A percentile compares a stretch with the other conserved stretches of the same genome.
Conservation (phyloP, 164 flowering plant species). For the Hamamelis virginiana region DNA sequence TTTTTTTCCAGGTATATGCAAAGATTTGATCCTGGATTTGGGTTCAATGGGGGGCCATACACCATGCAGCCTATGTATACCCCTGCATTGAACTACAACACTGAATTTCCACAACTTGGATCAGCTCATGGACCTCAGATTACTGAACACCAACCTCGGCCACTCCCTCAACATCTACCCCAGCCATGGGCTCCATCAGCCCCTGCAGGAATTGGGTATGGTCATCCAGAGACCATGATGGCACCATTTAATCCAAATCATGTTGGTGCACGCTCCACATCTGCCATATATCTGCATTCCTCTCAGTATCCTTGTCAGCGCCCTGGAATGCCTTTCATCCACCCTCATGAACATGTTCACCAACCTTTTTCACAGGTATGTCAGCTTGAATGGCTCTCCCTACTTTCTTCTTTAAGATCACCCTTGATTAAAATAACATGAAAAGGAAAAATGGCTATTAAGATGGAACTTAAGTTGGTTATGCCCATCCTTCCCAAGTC, state of each 20-base stretch:
- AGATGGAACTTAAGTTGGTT: no score
- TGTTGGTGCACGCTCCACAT: conserved; percentile 60
- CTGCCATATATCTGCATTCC: conserved; percentile 75
- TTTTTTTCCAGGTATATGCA: conserved; percentile 67
- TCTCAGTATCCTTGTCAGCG: conserved; percentile 78
- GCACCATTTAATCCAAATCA: conserved; percentile 67
- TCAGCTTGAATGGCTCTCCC: neutral
- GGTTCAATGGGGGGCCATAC: conserved; percentile 78
- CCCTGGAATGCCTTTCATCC: conserved; percentile 72
- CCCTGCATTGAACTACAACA: conserved; percentile 88
- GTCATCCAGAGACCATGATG: conserved; percentile 77
- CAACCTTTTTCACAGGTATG: conserved; percentile 79
- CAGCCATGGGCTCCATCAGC: conserved; percentile 67
- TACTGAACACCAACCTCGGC: conserved; percentile 67
- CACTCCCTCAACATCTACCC: conserved; percentile 70
- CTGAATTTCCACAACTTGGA: conserved; percentile 97
- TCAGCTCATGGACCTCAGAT: conserved; percentile 74
- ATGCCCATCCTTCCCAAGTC: no score
- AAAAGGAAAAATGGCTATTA: no score
- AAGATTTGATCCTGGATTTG: conserved; percentile 99
- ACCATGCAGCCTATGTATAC: conserved; percentile 87
- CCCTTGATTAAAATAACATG: no score
- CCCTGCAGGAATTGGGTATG: conserved; percentile 65
- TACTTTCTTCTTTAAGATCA: no score
- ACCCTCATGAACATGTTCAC: conserved; percentile 78